A percentile compares a stretch with the other conserved stretches of the same genome.
phyloP scores from a whole-genome alignment of 495 filamentous ascomycete species.

The Xylona heveae region DNA sequence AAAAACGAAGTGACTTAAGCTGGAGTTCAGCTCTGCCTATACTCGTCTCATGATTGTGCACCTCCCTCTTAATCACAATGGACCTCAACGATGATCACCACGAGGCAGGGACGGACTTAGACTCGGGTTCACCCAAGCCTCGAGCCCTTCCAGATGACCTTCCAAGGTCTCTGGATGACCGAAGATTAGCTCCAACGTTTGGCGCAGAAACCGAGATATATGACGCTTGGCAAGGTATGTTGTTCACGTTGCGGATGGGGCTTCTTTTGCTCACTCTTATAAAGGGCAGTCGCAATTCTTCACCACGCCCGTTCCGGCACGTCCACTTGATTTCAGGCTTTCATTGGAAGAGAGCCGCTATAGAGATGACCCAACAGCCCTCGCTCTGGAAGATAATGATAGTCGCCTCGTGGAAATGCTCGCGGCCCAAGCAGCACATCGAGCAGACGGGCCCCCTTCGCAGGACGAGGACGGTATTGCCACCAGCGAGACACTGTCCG shows the following conservation, averaged over 20 bases:
- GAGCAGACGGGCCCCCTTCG: constrained; percentile 41
- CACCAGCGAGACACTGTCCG: constrained; percentile 46
- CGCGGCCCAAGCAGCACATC: constrained; percentile 72
- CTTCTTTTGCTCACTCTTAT: not conserved
- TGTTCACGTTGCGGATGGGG: not conserved
- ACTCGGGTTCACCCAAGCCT: constrained; percentile 11
- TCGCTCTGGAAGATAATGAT: constrained; percentile 61
- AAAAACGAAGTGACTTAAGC: too few species aligned
- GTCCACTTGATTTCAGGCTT: constrained; percentile 67
- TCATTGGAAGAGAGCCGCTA: constrained; percentile 54
- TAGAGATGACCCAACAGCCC: constrained; percentile 33
- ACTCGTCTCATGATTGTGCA: too few species aligned
- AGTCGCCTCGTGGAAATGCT: constrained; percentile 86
- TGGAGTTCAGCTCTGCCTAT: too few species aligned
- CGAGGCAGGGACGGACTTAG: constrained; percentile 3
- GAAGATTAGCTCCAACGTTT: constrained; percentile 34
- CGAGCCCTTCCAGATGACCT: constrained; percentile 62
- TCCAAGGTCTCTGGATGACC: constrained; percentile 77
- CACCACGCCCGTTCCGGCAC: constrained; percentile 62
- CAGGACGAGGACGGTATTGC: constrained; percentile 67
- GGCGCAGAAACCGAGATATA: constrained; percentile 86
- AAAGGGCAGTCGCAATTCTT: constrained; percentile 95
- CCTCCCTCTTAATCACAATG: too few species aligned
- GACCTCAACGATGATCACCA: not conserved
- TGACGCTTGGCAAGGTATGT: constrained; percentile 90